These are phyloP conservation scores for Mucor racemosus DNA, from an alignment of 371 early-diverging fungal genomes.

Conservation along the genomic window DNA sequence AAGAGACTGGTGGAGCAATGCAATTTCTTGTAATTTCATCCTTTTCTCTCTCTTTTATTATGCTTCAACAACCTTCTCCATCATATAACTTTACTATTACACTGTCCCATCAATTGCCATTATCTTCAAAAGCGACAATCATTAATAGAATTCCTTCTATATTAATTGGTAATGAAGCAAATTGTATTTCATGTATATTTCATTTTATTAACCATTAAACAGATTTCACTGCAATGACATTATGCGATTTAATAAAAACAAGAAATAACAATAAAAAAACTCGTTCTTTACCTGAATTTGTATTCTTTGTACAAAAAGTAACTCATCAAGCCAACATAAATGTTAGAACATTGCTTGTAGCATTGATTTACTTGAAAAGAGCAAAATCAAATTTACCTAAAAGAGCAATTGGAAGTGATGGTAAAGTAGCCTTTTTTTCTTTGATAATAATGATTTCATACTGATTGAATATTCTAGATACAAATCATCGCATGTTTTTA, in stretches of 20 bases:
- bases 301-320: slow-evolving; percentile 52
- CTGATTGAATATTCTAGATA: slow-evolving; percentile 26
- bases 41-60: background rate
- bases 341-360: slow-evolving; percentile 43
- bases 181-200: no score
- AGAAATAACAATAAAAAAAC: slow-evolving; percentile 10
- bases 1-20: background rate
- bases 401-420: slow-evolving; percentile 46
- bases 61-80: slow-evolving; percentile 30
- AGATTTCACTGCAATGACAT: slow-evolving; percentile 37
- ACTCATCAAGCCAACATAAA: slow-evolving; percentile 46
- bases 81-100: slow-evolving; percentile 20
- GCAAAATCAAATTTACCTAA: slow-evolving; percentile 46
- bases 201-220: no score
- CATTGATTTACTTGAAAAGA: slow-evolving; percentile 49
- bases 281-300: slow-evolving; percentile 46
- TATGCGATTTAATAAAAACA: slow-evolving; percentile 36
- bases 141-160: slow-evolving; percentile 16
- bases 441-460: background rate
- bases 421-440: slow-evolving; percentile 21
- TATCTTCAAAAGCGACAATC: background rate
- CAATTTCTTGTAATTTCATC: background rate
- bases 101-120: slow-evolving; percentile 9
- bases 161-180: slow-evolving; percentile 15
- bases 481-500: slow-evolving; percentile 78